These are phyloP conservation scores for Conoideocrella luteorostrata DNA, from an alignment of 2,329 filamentous ascomycete genomes.

Conservation along the genomic window DNA sequence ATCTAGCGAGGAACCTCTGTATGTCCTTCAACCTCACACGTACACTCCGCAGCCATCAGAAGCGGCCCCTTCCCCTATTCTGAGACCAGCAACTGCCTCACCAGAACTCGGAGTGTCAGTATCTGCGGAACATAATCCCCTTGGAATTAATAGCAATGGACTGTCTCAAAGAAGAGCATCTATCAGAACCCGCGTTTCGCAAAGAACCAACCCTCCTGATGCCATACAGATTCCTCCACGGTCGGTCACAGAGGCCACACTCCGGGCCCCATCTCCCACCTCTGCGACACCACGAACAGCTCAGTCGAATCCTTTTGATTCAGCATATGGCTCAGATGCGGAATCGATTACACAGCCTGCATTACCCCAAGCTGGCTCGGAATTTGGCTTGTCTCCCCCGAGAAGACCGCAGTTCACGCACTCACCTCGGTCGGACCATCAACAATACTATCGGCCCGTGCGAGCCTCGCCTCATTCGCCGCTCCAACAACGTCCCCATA, in stretches of 20 bases:
- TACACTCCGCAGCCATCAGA: constrained; percentile 39
- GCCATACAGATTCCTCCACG: constrained; percentile 47
- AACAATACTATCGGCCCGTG: constrained; percentile 55
- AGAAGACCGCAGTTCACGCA: constrained; percentile 18
- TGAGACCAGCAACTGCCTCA: neutral
- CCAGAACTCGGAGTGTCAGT: neutral
- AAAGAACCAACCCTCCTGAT: constrained; percentile 45
- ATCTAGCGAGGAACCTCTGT: constrained; percentile 33
- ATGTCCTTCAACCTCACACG: constrained; percentile 50
- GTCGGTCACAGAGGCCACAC: constrained; percentile 15
- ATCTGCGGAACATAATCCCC: neutral
- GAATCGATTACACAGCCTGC: constrained; percentile 31
- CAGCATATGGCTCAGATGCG: constrained; percentile 41
- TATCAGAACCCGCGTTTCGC: constrained; percentile 46
- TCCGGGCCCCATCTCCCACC: constrained; percentile 23
- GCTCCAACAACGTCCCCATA: constrained; percentile 54
- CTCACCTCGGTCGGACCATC: constrained; percentile 30
- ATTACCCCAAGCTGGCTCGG: constrained; percentile 27
- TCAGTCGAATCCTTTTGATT: constrained; percentile 31
- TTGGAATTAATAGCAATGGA: constrained; percentile 4
- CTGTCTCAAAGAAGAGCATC: constrained; percentile 34
- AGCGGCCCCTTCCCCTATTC: neutral
- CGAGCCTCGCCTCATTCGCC: constrained; percentile 58
- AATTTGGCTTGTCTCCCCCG: constrained; percentile 21
- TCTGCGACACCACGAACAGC: constrained; percentile 25